These are phyloP conservation scores for Oryza nivara DNA, from an alignment of 176 grass and related monocot species.

Conservation along the genomic window DNA sequence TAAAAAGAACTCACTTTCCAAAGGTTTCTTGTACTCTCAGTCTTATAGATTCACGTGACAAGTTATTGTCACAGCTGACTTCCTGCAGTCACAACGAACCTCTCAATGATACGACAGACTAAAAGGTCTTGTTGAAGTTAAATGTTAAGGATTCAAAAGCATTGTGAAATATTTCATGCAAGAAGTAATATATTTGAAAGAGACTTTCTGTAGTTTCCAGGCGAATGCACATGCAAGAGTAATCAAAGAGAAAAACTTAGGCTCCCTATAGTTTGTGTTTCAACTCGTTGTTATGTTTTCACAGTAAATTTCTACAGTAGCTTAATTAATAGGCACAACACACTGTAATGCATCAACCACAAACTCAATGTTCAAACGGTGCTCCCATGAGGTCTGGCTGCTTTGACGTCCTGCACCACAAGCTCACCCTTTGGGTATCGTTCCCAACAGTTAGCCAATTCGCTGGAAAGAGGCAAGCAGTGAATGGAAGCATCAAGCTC, in stretches of 20 bases:
- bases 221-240: slow-evolving; percentile 4
- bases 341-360: too few relatives aligned
- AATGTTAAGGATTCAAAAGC: slow-evolving; percentile 18
- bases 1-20: slow-evolving; percentile 71
- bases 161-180: background rate
- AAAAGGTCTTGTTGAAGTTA: background rate
- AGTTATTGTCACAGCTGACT: slow-evolving; percentile 36
- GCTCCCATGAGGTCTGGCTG: too few relatives aligned
- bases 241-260: slow-evolving; percentile 3
- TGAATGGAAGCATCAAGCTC: background rate
- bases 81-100: slow-evolving; percentile 56
- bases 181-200: slow-evolving; percentile 17
- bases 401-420: too few relatives aligned
- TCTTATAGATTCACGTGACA: slow-evolving; percentile 50
- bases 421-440: too few relatives aligned
- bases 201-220: background rate
- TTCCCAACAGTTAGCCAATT: too few relatives aligned
- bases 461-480: background rate
- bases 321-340: too few relatives aligned
- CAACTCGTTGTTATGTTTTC: background rate
- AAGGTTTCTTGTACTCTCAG: slow-evolving; percentile 53
- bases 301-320: background rate
- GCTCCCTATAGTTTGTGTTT: background rate
- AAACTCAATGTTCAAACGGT: too few relatives aligned
- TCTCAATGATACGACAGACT: slow-evolving; percentile 9